These are phyloP conservation scores for Diaporthe australafricana DNA, from an alignment of 2,329 filamentous ascomycete species.

Conservation along the genomic window DNA sequence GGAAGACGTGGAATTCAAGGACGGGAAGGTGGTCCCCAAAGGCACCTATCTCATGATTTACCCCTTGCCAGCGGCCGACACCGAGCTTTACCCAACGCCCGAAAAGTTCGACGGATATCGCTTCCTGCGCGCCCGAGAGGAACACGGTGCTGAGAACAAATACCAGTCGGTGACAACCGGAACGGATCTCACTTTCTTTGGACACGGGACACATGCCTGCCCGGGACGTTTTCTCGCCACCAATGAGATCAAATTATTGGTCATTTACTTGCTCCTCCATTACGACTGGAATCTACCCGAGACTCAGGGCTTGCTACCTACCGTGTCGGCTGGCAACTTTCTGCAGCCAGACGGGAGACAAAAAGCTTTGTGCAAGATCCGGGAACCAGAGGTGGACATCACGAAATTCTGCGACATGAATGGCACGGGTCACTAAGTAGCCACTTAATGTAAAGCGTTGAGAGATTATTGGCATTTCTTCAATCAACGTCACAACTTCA, in stretches of 20 bases:
- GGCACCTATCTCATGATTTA: slow-evolving; percentile 18
- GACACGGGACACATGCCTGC: slow-evolving; percentile 54
- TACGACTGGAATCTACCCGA: slow-evolving; percentile 42
- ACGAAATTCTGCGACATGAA: not conserved
- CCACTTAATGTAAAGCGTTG: no score
- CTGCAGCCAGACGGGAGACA: not conserved
- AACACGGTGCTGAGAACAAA: slow-evolving; percentile 37
- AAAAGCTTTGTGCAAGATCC: not conserved
- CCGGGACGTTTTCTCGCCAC: slow-evolving; percentile 54
- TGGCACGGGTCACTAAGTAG: no score
- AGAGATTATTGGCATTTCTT: no score
- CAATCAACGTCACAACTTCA: no score
- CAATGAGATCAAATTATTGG: slow-evolving; percentile 52
- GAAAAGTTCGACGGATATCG: slow-evolving; percentile 55
- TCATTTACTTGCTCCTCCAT: slow-evolving; percentile 44
- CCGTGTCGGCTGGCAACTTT: not conserved
- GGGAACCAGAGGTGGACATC: not conserved
- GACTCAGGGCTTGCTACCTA: slow-evolving; percentile 42
- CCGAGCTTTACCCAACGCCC: slow-evolving; percentile 48
- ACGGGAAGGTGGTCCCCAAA: slow-evolving; percentile 21
- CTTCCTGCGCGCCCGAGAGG: slow-evolving; percentile 51
- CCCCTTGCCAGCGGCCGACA: slow-evolving; percentile 39
- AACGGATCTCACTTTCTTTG: slow-evolving; percentile 46
- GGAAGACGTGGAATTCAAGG: not conserved
- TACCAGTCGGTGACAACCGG: slow-evolving; percentile 40